Evolutionary conservation across 2,329 filamentous ascomycete genomes (phyloP), one percentile per base, ranked within the genome.

Genomic region (Exophiala bonariae): DNA sequence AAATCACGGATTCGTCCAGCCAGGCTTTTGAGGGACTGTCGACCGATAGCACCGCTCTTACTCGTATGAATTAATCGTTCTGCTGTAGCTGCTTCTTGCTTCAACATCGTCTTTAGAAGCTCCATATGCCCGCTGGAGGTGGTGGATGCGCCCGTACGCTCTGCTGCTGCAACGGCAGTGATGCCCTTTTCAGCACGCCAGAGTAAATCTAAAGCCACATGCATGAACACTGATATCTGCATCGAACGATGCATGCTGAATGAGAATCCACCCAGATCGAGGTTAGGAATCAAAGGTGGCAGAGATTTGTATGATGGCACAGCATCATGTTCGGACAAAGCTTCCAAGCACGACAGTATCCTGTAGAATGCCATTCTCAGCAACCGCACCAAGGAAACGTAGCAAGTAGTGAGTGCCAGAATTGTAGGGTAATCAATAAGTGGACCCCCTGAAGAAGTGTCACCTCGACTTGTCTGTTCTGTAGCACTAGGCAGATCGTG

Each of bases 191-290:
- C 44, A 3, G 35, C 31, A 17, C 41, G 41, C 41, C 41, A 44
- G 3, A 44, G 9, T 3, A 44, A 19, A 26, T 47, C 44, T 26
- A 41, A 20, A 32, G 28, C 40, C 23, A 47, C 36, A 34, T 47
- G 44, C 35, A 47, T 34, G 28, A 47, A 47, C 6, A 47, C 36
- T 5, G 35, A 32, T 3, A 47, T 47, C 26, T 47, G 44, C 2
- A 47, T 35, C 19, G 44, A 41, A 10, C 44, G 44, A 34, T 47
- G 34, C 13, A 40, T 26, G 13, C 26, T 19, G 23, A 47, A 34
- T 10, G 39, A 16, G 23, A 40, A 47, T 13, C 44, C 44, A 26
- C 26, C 44, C 16, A 47, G 26, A 11, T 47, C 14, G 10, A 47
- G 14, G 22, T 14, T 16, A 4, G 44, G 44, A 9, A 47, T n/a